Conservation (phyloP, 2,329 filamentous ascomycete genomes). For the Colletotrichum agaves region DNA sequence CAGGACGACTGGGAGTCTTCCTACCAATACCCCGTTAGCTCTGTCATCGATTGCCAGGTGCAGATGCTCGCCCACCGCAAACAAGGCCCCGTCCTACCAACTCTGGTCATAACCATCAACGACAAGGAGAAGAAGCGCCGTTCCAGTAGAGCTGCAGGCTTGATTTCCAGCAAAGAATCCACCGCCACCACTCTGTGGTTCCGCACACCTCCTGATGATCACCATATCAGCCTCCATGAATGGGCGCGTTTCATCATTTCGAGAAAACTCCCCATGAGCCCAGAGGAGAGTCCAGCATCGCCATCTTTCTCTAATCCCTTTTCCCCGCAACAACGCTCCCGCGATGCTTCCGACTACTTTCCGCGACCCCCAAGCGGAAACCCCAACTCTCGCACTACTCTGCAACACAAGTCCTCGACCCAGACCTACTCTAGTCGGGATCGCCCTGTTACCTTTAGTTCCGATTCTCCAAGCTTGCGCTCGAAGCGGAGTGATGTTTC, state of each 20-base stretch:
- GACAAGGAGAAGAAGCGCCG: constrained; percentile 73
- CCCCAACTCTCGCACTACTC: constrained; percentile 48
- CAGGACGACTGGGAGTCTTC: constrained; percentile 65
- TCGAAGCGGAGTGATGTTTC: constrained; percentile 73
- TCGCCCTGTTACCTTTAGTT: constrained; percentile 62
- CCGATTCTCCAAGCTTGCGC: constrained; percentile 69
- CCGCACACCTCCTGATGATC: constrained; percentile 63
- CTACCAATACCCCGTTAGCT: constrained; percentile 63
- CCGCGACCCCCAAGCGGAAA: constrained; percentile 58
- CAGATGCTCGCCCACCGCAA: constrained; percentile 71
- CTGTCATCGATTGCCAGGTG: constrained; percentile 67
- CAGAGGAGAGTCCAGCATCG: constrained; percentile 64
- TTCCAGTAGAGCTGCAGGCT: constrained; percentile 70
- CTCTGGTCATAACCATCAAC: constrained; percentile 66
- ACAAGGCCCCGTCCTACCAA: constrained; percentile 68
- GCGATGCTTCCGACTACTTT: constrained; percentile 55
- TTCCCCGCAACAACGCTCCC: constrained; percentile 47
- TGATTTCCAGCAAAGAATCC: constrained; percentile 64
- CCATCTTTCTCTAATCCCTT: constrained; percentile 67
- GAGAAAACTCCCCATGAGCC: constrained; percentile 56
- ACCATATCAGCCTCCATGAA: constrained; percentile 63
- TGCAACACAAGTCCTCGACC: constrained; percentile 61
- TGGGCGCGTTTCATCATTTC: constrained; percentile 67
- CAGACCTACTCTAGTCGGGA: constrained; percentile 61
- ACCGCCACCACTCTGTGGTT: constrained; percentile 65